Evolutionary conservation across 2,329 filamentous ascomycete genomes (phyloP).

Genomic region (Fusarium mangiferae): DNA sequence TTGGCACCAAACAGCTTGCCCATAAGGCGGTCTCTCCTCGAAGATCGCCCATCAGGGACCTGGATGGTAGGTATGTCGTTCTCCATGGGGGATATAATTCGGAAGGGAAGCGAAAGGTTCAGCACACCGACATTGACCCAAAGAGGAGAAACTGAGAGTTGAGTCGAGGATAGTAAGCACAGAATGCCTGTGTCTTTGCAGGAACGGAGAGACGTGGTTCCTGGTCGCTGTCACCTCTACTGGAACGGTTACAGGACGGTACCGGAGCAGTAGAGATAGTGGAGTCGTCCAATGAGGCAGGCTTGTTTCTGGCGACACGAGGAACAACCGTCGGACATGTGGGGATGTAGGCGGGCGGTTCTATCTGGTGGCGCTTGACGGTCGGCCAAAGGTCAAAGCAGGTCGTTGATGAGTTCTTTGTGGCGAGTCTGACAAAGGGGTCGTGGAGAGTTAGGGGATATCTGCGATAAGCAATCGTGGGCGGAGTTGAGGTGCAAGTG

Average conservation of each 20-base stretch:
- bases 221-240: conserved; percentile 25
- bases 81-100: conserved; percentile 53
- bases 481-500: conserved; percentile 29
- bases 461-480: conserved; percentile 35
- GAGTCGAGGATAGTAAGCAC: conserved; percentile 32
- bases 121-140: conserved; percentile 47
- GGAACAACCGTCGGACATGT: conserved; percentile 44
- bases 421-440: conserved; percentile 12
- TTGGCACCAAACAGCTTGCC: conserved; percentile 68
- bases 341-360: conserved; percentile 42
- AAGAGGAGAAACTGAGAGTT: conserved; percentile 26
- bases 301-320: conserved; percentile 43
- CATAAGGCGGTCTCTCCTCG: conserved; percentile 67
- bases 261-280: conserved; percentile 38
- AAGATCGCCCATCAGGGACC: conserved; percentile 53
- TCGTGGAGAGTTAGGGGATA: conserved; percentile 7
- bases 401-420: conserved; percentile 15
- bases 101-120: conserved; percentile 25
- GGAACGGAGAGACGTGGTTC: conserved; percentile 24
- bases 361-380: conserved; percentile 36
- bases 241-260: conserved; percentile 36
- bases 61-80: conserved; percentile 54
- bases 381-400: conserved; percentile 29
- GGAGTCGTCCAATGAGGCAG: conserved; percentile 45
- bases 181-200: conserved; percentile 21